Conservation (phyloP, 805 yeast genomes). For the Debaryomyces tyrocola region DNA sequence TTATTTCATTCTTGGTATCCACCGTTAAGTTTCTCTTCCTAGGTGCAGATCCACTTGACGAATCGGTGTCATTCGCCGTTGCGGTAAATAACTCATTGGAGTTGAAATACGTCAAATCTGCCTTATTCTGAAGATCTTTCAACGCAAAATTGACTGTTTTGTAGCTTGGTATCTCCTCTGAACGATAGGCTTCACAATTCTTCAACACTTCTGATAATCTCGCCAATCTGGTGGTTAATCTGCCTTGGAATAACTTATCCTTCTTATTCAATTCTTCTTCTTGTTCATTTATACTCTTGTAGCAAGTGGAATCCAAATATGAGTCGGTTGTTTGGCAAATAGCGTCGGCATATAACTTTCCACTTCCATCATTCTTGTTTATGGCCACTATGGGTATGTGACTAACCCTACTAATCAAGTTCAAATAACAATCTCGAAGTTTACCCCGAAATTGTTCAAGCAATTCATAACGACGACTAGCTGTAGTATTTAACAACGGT, state of each 20-base stretch:
- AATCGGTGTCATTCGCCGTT: constrained; percentile 6
- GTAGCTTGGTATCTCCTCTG: constrained; percentile 33
- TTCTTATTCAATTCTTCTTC: constrained; percentile 14
- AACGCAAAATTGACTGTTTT: constrained; percentile 25
- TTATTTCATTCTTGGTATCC: constrained; percentile 37
- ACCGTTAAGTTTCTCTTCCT: constrained; percentile 28
- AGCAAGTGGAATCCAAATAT: constrained; percentile 9
- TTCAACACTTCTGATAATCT: constrained; percentile 20
- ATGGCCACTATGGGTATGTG: constrained; percentile 42
- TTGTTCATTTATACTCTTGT: constrained; percentile 11
- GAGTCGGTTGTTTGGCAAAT: constrained; percentile 37
- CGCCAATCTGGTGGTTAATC: constrained; percentile 22
- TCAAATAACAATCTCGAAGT: constrained; percentile 36
- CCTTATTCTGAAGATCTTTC: constrained; percentile 35
- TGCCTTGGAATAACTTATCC: constrained; percentile 27
- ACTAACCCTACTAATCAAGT: constrained; percentile 31
- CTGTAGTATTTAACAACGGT: constrained; percentile 33
- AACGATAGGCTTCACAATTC: constrained; percentile 26
- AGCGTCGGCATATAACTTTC: constrained; percentile 36
- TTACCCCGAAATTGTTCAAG: constrained; percentile 31
- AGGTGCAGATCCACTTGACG: not conserved
- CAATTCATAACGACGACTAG: constrained; percentile 31
- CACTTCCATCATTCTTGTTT: constrained; percentile 23
- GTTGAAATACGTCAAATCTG: constrained; percentile 36
- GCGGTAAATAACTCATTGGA: constrained; percentile 27